Evolutionary conservation across 305 asterid species (phyloP), one percentile per base, ranked within the genome.

Genomic region (Euphrasia arctica): DNA sequence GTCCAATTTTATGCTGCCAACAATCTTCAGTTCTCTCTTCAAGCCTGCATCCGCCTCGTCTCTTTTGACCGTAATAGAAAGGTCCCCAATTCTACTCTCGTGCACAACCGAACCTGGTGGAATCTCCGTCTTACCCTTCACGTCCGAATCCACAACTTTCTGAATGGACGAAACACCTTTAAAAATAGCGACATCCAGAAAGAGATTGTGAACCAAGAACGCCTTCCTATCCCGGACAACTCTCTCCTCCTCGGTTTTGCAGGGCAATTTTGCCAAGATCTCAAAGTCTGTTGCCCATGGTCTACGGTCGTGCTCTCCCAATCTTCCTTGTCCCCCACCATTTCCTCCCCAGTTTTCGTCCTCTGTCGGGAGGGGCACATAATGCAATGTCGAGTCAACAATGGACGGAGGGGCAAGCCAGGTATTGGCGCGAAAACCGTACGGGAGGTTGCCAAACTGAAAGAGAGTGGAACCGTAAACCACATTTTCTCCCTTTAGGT

Each of bases 371-470:
- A 94, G 86, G 54, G 95, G 87, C 56, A 73, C 73, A 70, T 82
- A 82, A 8, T 79, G 78, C 58, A 77, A 67, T 41, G 83, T 67
- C 64, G 86, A 74, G 69, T 89, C 93, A 10, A 74, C 63, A 28
- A 87, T 66, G 43, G 95, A 77, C n/a, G 97, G 85, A 74, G 98
- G 97, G 64, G 78, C 88, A 67, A 91, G 94, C 99, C 99, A 94
- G 41, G 99, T 85, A 62, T 94, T 94, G 72, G 99, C 87, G 18
- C 98, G 99, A 83, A 89, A 91, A 74, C 97, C 98, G 75, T 81
- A 91, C 50, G 99, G 99, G 69, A 94, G 97, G 83, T 94, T 94
- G 56, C 99, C 98, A 76, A 91, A 94, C 99, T 94, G 97, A 74
- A 78, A 64, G 25, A 58, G 69, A 65, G 68, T 63, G 65, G 78